phyloP scores from a whole-genome alignment of 441 rosid genomes.

The Gossypium davidsonii region DNA sequence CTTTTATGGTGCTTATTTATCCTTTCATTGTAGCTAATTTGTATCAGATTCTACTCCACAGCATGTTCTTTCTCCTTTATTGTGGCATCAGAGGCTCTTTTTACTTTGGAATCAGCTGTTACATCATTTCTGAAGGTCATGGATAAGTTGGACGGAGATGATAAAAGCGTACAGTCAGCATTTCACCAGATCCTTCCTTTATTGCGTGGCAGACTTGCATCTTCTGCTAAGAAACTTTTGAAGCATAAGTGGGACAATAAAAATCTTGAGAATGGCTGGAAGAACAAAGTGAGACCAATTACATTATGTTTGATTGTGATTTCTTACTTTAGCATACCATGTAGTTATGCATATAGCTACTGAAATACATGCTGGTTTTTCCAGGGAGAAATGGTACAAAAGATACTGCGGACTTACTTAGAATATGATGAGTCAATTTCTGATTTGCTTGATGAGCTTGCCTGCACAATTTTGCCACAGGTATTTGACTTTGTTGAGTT shows the following conservation, averaged over 20 bases:
- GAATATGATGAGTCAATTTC: constrained; percentile 54
- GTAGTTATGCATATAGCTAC: not conserved
- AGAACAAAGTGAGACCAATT: constrained; percentile 54
- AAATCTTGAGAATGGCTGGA: constrained; percentile 60
- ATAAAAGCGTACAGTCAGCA: constrained; percentile 21
- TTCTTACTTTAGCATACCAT: not conserved
- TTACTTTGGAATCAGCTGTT: constrained; percentile 51
- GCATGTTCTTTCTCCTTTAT: constrained; percentile 72
- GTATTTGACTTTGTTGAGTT: constrained; percentile 24
- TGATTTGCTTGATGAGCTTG: constrained; percentile 62
- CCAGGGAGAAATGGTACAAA: constrained; percentile 74
- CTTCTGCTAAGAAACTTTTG: constrained; percentile 62
- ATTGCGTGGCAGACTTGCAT: constrained; percentile 46
- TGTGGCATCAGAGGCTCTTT: constrained; percentile 62
- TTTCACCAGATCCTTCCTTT: constrained; percentile 31
- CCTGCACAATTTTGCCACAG: constrained; percentile 67
- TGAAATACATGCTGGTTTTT: constrained; percentile 13
- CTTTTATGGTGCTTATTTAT: not conserved
- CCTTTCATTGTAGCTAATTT: not conserved
- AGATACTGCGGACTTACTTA: constrained; percentile 58
- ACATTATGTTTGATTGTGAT: constrained; percentile 16
- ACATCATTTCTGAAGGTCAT: constrained; percentile 37
- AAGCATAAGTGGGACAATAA: constrained; percentile 50
- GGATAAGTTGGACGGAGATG: constrained; percentile 36
- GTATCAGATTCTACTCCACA: constrained; percentile 27